Evolutionary conservation across 1,139 yeast genomes (phyloP).

Genomic region (Geotrichum cucujoidarum): DNA sequence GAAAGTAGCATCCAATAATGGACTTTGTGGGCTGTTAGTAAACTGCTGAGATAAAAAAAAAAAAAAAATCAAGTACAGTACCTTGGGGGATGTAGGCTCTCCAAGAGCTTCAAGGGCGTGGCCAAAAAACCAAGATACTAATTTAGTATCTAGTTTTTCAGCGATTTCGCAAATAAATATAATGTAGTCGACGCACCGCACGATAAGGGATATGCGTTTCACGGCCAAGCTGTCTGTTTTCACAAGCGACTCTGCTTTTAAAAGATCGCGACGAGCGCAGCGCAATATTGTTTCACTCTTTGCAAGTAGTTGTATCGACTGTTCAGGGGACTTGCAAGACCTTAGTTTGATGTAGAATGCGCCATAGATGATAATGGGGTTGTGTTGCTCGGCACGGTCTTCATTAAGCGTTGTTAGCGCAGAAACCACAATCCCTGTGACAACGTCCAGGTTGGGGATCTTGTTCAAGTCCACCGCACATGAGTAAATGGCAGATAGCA

Average conservation of each 20-base stretch:
- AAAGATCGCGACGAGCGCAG: constrained; percentile 14
- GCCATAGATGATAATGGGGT: constrained; percentile 6
- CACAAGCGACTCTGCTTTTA: constrained; percentile 7
- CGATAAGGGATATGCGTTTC: constrained; percentile 20
- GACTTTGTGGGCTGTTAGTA: constrained; percentile 19
- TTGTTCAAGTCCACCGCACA: neutral
- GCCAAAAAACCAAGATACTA: constrained; percentile 26
- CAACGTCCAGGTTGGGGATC: neutral
- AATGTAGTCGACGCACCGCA: constrained; percentile 28
- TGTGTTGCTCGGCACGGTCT: neutral
- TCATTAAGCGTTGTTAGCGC: neutral
- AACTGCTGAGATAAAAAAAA: neutral
- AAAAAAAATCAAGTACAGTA: neutral
- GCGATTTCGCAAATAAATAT: constrained; percentile 26
- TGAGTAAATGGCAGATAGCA: constrained; percentile 9
- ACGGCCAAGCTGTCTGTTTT: constrained; percentile 4
- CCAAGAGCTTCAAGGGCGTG: constrained; percentile 27
- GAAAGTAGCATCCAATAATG: constrained; percentile 28
- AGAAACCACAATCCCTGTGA: neutral
- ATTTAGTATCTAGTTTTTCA: constrained; percentile 21
- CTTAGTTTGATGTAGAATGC: constrained; percentile 13
- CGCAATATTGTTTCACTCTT: constrained; percentile 4
- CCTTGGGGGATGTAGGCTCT: constrained; percentile 21
- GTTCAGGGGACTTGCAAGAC: neutral
- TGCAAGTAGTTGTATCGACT: neutral